phyloP scores from a whole-genome alignment of 225 moss, liverwort and hornwort genomes.

The Polytrichum commune region DNA sequence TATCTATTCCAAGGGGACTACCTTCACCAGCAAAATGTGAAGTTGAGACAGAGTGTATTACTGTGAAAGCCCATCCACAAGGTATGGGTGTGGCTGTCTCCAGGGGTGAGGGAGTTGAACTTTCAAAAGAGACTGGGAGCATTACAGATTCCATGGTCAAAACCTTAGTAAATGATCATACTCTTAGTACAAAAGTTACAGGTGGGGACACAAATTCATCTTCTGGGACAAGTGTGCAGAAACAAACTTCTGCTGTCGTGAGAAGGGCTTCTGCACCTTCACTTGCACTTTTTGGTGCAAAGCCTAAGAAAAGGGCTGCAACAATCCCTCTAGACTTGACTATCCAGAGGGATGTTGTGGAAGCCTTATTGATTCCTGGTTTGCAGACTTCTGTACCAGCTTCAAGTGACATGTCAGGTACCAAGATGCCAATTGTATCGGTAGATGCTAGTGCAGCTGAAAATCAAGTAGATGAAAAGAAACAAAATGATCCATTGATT shows the following conservation, averaged over 20 bases:
- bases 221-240: constrained; percentile 22
- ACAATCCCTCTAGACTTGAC: constrained; percentile 8
- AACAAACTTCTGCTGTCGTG: constrained; percentile 37
- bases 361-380: constrained; percentile 13
- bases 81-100: constrained; percentile 1
- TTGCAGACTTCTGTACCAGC: constrained; percentile 2
- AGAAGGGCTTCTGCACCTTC: constrained; percentile 56
- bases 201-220: constrained; percentile 19
- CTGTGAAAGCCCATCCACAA: neutral
- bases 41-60: constrained; percentile 11
- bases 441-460: constrained; percentile 14
- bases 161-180: constrained; percentile 20
- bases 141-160: constrained; percentile 13
- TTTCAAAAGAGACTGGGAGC: constrained; percentile 10
- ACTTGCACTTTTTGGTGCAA: constrained; percentile 47
- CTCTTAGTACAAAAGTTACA: constrained; percentile 14
- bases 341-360: constrained; percentile 4
- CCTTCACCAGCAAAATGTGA: constrained; percentile 13
- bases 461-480: constrained; percentile 8
- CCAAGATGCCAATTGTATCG: constrained; percentile 16
- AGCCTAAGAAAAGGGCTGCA: constrained; percentile 36
- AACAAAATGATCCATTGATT: constrained; percentile 6
- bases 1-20: constrained; percentile 8
- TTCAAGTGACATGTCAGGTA: constrained; percentile 7
- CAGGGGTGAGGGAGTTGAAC: neutral